Conservation (phyloP, 768 basidiomycete species). For the Neoboletus magnificus region DNA sequence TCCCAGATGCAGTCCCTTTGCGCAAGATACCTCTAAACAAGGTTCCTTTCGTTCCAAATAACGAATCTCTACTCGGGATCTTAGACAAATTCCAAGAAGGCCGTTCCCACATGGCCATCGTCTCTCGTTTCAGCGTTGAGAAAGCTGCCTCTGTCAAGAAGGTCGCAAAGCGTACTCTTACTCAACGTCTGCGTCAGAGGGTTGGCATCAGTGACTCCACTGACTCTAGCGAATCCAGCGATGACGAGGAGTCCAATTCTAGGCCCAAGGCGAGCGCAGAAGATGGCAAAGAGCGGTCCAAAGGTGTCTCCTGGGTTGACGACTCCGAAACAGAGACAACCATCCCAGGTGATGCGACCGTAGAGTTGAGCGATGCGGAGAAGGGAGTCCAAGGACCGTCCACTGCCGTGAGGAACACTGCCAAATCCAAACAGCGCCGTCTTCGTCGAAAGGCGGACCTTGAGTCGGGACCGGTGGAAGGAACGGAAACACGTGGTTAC, state of each 20-base stretch:
- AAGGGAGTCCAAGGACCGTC: constrained; percentile 12
- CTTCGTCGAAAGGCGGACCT: constrained; percentile 20
- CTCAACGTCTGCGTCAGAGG: constrained; percentile 70
- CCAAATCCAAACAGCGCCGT: constrained; percentile 9
- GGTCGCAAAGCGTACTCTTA: constrained; percentile 75
- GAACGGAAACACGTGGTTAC: constrained; percentile 10
- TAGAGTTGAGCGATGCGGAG: constrained; percentile 18
- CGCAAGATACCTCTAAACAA: constrained; percentile 83
- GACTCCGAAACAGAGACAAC: constrained; percentile 33
- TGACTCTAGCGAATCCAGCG: constrained; percentile 47
- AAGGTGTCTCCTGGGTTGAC: constrained; percentile 32
- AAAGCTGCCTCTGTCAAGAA: constrained; percentile 81
- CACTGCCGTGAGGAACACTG: constrained; percentile 12
- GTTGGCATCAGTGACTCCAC: constrained; percentile 72
- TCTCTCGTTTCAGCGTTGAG: constrained; percentile 69
- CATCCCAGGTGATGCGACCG: constrained; percentile 21
- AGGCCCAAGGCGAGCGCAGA: constrained; percentile 16
- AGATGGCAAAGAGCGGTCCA: constrained; percentile 21
- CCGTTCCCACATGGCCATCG: constrained; percentile 88
- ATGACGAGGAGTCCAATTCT: constrained; percentile 34
- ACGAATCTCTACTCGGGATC: constrained; percentile 80
- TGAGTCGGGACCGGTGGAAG: constrained; percentile 22
- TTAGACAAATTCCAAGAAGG: constrained; percentile 90
- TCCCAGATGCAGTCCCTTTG: constrained; percentile 72
- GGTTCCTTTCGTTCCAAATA: constrained; percentile 81